phyloP scores from a whole-genome alignment of 2,329 filamentous ascomycete species.

The Ceratocystis lukuohia region DNA sequence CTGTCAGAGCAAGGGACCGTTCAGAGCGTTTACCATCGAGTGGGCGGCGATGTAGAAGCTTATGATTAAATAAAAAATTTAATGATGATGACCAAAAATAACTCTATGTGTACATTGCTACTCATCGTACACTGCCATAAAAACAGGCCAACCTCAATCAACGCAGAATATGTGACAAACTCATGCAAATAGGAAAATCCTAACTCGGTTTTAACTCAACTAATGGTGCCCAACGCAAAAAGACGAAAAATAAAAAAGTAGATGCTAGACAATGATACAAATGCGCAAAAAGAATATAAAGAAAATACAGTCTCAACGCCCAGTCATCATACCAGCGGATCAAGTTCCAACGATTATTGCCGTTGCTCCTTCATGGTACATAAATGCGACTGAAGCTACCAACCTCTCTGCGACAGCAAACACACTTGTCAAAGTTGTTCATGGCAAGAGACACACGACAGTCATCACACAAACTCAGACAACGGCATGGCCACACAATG shows the following conservation, averaged over 20 bases:
- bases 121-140: too few species aligned
- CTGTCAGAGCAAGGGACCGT: constrained; percentile 27
- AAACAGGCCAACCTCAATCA: background rate
- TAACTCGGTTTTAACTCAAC: background rate
- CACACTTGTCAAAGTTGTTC: constrained; percentile 94
- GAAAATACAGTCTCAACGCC: background rate
- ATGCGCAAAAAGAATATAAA: constrained; percentile 12
- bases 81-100: background rate
- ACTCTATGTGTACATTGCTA: too few species aligned
- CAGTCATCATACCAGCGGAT: background rate
- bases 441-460: constrained; percentile 85
- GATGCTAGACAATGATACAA: background rate
- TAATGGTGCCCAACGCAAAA: background rate
- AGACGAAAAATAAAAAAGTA: background rate
- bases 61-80: constrained; percentile 5
- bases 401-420: constrained; percentile 82
- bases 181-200: too few species aligned
- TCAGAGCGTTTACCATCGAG: constrained; percentile 74
- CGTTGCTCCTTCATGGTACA: constrained; percentile 46
- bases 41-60: constrained; percentile 75
- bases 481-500: constrained; percentile 93
- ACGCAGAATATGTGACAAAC: too few species aligned
- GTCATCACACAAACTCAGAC: constrained; percentile 86
- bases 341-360: background rate
- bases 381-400: constrained; percentile 82